Conservation (phyloP, 1,284 basidiomycete genomes). For the Cronartium quercuum region DNA sequence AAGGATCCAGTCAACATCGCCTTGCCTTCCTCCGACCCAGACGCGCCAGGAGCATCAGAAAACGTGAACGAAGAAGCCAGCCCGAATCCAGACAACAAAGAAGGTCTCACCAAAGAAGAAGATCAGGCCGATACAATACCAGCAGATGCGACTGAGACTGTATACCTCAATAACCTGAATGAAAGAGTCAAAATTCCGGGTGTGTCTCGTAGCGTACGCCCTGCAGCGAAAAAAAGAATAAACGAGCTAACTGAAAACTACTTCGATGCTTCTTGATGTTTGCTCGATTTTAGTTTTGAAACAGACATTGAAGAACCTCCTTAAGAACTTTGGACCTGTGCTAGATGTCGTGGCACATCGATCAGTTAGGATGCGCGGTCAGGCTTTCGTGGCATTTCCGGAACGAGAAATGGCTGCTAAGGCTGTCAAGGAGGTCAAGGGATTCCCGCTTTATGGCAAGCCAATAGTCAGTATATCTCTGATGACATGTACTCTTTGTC, state of each 20-base stretch:
- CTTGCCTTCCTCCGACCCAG: not conserved
- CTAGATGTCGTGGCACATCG: constrained; percentile 84
- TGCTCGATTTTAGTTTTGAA: constrained; percentile 68
- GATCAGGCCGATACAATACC: constrained; percentile 46
- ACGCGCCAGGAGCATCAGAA: not conserved
- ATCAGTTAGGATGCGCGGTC: constrained; percentile 93
- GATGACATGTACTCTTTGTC: not conserved
- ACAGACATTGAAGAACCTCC: constrained; percentile 75
- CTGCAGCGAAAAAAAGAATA: too few relatives aligned
- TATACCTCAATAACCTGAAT: constrained; percentile 96
- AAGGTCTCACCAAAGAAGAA: not conserved
- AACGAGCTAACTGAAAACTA: too few relatives aligned
- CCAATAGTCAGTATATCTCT: constrained; percentile 64
- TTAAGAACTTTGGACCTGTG: constrained; percentile 87
- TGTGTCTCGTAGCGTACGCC: constrained; percentile 53
- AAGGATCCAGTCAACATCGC: not conserved
- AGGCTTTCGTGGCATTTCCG: constrained; percentile 91
- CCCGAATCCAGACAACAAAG: not conserved
- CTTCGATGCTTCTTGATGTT: too few relatives aligned
- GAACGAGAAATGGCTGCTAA: constrained; percentile 72
- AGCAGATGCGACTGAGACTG: constrained; percentile 63
- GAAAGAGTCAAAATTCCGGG: constrained; percentile 87
- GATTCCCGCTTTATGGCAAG: constrained; percentile 93
- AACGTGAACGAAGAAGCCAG: not conserved
- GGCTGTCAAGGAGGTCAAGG: constrained; percentile 82